Percentiles rank a stretch among this genome's conserved stretches.
Evolutionary conservation across 208 protist species (phyloP).

Genomic region (Acanthamoeba triangularis): DNA sequence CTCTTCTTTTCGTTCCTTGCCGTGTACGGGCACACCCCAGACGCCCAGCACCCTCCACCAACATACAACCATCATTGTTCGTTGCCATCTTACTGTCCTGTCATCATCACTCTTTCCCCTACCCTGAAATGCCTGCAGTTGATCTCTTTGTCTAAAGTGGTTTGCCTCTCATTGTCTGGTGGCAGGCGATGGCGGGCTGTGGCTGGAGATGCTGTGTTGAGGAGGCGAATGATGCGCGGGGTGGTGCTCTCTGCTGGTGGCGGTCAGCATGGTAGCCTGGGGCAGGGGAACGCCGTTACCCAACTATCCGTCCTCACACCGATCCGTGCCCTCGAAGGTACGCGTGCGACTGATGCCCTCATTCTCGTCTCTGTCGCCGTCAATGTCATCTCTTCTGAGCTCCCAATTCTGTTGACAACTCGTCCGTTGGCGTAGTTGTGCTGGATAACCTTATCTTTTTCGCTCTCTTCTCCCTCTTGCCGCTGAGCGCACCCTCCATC

Average conservation of each 20-base stretch:
- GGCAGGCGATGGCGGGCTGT: background rate
- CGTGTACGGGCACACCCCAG: background rate
- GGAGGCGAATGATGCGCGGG: background rate
- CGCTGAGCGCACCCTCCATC: too few relatives aligned
- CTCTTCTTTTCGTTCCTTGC: background rate
- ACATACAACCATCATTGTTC: background rate
- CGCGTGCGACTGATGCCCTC: background rate
- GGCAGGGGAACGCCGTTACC: background rate
- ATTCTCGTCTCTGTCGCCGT: background rate
- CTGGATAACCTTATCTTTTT: conserved; percentile 8
- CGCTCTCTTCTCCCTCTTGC: background rate
- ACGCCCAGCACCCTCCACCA: background rate
- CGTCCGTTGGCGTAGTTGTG: background rate
- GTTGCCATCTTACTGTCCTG: too few relatives aligned
- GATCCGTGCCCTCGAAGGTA: background rate
- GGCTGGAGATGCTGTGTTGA: background rate
- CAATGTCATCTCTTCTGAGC: background rate
- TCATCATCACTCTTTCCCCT: too few relatives aligned
- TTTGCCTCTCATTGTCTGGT: background rate
- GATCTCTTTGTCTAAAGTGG: too few relatives aligned
- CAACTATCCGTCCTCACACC: background rate
- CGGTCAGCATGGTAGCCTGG: background rate
- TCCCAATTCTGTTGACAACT: background rate
- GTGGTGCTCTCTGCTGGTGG: background rate
- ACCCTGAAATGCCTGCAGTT: too few relatives aligned